Base-by-base conservation (phyloP, 2,329 filamentous ascomycete species). In the Ophiocordyceps camponoti-floridani region DNA sequence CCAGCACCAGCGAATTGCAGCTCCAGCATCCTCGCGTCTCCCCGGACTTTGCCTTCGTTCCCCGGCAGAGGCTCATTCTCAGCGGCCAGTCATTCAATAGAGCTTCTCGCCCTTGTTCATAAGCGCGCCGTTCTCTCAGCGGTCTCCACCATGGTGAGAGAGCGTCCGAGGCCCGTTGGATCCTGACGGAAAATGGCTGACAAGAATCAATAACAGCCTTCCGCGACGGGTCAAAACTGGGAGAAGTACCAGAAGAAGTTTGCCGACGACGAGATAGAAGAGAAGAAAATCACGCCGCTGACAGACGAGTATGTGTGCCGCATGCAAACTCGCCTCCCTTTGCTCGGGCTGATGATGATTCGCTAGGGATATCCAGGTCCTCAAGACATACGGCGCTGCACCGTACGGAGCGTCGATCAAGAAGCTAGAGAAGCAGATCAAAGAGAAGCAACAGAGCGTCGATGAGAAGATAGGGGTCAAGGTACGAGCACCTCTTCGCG, bases 241-340 rank as follows among this genome's bases (percentile, higher is more conserved):
- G 91, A 98, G 75, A 96, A 96, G 72, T 96, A 94, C 74, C 77
- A 84, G 70, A 95, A 96, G 75, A 88, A 81, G 61, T 98, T 85
- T 61, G 89, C 82, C 60, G 91, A 98, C 60, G 91, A 98, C 57
- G 91, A 96, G 64, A 73, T 88, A 65, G 87, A 94, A 63, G 91
- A 98, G 75, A 98, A 98, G 82, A 98, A 98, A 78, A 98, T 98
- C 61, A 89, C 87, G 48, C 91, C 91, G 52, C 72, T 98, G 50
- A 83, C 88, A 54, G 91, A 96, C 70, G 91, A 96, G 89, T 95
- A 75, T 53, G 83, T 69, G 7, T 23, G 18, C 18, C 23, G 8
- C n/a, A 14, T 14, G 30, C 14, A 12, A 27, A 40, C 49, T 28
- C n/a, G 13, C 8, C n/a, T 14, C 26, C 26, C 26, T 26, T 26